These are phyloP conservation scores for Lanmaoa rubissima DNA, from an alignment of 768 basidiomycete genomes.

Conservation along the genomic window DNA sequence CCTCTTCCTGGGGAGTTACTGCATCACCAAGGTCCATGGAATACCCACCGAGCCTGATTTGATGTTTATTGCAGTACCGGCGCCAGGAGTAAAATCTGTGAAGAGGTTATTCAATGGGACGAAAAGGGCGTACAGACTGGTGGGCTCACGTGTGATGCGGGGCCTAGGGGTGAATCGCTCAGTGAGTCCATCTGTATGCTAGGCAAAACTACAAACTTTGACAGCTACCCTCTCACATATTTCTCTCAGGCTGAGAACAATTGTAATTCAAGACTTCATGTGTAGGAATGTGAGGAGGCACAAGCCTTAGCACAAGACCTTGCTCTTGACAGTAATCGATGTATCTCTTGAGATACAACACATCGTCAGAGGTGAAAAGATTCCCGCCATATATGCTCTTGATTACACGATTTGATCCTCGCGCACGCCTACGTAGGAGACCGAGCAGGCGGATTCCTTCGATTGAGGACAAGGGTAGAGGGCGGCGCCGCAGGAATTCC, in stretches of 20 bases:
- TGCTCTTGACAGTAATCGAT: conserved; percentile 91
- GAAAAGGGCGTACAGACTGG: not conserved
- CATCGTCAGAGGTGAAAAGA: conserved; percentile 81
- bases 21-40: conserved; percentile 65
- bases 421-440: conserved; percentile 88
- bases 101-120: not conserved
- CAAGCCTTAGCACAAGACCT: conserved; percentile 74
- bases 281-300: not conserved
- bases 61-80: conserved; percentile 89
- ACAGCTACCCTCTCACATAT: conserved; percentile 86
- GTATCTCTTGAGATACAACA: conserved; percentile 80
- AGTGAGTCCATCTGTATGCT: not conserved
- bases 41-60: conserved; percentile 85
- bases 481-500: conserved; percentile 64
- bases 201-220: conserved; percentile 47
- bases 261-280: conserved; percentile 28
- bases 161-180: conserved; percentile 44
- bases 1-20: conserved; percentile 43
- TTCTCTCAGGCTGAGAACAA: conserved; percentile 51
- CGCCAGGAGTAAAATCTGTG: conserved; percentile 86
- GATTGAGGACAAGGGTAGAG: conserved; percentile 62
- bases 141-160: conserved; percentile 80
- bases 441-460: conserved; percentile 63
- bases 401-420: conserved; percentile 77
- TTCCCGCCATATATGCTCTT: conserved; percentile 91